phyloP scores from a whole-genome alignment of 2,329 filamentous ascomycete genomes.

The Sphaerulina musiva region DNA sequence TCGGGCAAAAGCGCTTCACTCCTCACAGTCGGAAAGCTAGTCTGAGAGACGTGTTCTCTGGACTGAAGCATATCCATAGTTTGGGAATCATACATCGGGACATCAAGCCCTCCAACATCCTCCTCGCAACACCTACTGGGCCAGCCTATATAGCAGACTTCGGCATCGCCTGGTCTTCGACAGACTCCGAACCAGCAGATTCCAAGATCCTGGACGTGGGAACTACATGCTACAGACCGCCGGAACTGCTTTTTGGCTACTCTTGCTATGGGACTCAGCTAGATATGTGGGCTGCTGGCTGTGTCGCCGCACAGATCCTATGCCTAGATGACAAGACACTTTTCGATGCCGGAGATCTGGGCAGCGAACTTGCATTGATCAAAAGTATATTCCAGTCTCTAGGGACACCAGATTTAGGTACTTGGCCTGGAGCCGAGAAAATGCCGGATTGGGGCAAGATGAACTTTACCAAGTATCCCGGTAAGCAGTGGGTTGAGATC shows the following conservation, averaged over 20 bases:
- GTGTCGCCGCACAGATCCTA: conserved; percentile 72
- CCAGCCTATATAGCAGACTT: conserved; percentile 85
- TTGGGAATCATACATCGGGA: conserved; percentile 84
- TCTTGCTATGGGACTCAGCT: conserved; percentile 63
- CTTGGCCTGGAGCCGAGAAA: conserved; percentile 68
- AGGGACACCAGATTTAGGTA: conserved; percentile 72
- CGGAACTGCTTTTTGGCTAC: conserved; percentile 83
- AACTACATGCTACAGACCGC: conserved; percentile 82
- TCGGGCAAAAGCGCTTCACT: conserved; percentile 40
- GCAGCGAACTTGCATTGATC: conserved; percentile 85
- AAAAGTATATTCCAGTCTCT: conserved; percentile 87
- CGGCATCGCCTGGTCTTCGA: conserved; percentile 77
- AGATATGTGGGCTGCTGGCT: conserved; percentile 86
- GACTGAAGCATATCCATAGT: conserved; percentile 63
- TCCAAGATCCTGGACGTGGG: conserved; percentile 87
- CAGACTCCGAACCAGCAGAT: conserved; percentile 55
- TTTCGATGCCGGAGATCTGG: conserved; percentile 83
- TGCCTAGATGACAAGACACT: conserved; percentile 53
- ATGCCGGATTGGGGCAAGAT: conserved; percentile 86
- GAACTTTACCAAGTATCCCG: conserved; percentile 68
- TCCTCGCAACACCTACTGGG: conserved; percentile 41
- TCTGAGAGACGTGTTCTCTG: conserved; percentile 64
- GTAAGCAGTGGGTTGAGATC: conserved; percentile 61
- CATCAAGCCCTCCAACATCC: conserved; percentile 83
- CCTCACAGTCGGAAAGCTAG: conserved; percentile 39